phyloP scores from a whole-genome alignment of 2,329 filamentous ascomycete genomes.

The Fusarium bulbicola region DNA sequence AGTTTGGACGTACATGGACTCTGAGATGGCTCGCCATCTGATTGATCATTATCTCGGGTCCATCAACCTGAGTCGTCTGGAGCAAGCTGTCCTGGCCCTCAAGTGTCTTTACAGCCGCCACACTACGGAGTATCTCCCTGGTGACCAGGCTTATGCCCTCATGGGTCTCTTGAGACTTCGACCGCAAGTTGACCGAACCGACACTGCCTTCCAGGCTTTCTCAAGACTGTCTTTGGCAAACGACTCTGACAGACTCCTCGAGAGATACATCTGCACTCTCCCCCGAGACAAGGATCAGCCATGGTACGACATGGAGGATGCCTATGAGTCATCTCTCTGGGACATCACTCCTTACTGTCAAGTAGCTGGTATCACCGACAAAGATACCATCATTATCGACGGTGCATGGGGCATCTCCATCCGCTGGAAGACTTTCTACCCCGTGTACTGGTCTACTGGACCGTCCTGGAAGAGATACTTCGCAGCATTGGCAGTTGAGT shows the following conservation, averaged over 20 bases:
- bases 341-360: conserved; percentile 47
- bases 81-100: conserved; percentile 45
- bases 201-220: conserved; percentile 50
- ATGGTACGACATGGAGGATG: conserved; percentile 46
- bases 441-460: conserved; percentile 41
- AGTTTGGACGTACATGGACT: conserved; percentile 44
- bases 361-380: conserved; percentile 46
- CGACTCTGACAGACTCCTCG: conserved; percentile 47
- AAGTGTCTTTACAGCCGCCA: conserved; percentile 44
- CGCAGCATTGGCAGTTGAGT: conserved; percentile 29
- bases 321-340: conserved; percentile 46
- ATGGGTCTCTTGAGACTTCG: conserved; percentile 49
- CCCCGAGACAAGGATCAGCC: conserved; percentile 36
- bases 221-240: conserved; percentile 48
- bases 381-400: conserved; percentile 48
- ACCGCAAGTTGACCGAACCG: conserved; percentile 45
- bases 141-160: conserved; percentile 49
- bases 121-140: conserved; percentile 36
- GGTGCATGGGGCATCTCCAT: conserved; percentile 45
- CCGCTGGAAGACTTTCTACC: conserved; percentile 46
- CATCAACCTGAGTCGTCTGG: conserved; percentile 46
- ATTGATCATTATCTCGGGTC: conserved; percentile 48
- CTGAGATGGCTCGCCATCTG: conserved; percentile 43
- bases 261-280: conserved; percentile 46
- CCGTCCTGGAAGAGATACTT: conserved; percentile 37